A percentile compares a stretch with the other conserved stretches of the same genome.
Conservation (phyloP, 768 basidiomycete species). For the Cubamyces lactineus region DNA sequence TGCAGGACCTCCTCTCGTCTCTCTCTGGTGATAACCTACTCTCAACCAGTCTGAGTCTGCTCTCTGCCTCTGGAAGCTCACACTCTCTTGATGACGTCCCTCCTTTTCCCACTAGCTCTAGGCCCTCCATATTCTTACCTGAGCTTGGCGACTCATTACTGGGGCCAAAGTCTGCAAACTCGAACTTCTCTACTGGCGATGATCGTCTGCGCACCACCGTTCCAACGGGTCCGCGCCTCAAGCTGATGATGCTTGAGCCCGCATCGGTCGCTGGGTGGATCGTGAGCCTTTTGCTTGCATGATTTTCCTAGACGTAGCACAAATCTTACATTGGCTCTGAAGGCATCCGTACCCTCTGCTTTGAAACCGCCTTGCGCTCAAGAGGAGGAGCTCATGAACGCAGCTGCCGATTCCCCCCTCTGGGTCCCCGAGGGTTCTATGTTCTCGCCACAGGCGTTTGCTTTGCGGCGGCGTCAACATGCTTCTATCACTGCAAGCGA, state of each 20-base stretch:
- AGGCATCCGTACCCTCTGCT: conserved; percentile 34
- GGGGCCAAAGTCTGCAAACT: background rate
- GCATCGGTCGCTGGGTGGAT: conserved; percentile 40
- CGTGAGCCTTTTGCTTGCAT: conserved; percentile 30
- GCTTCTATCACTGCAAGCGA: background rate
- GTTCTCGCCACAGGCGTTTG: conserved; percentile 7
- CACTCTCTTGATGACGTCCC: conserved; percentile 33
- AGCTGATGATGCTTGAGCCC: conserved; percentile 38
- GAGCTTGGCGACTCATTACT: background rate
- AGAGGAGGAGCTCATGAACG: conserved; percentile 4
- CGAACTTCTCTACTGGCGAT: background rate
- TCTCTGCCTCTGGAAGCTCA: conserved; percentile 23
- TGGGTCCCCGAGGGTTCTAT: conserved; percentile 13
- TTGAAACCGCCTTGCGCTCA: background rate
- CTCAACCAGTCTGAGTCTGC: conserved; percentile 25
- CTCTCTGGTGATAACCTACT: conserved; percentile 27
- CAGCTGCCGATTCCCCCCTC: background rate
- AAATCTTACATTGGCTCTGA: conserved; percentile 3
- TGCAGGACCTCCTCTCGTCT: conserved; percentile 17
- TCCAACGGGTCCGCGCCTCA: conserved; percentile 43
- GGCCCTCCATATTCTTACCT: conserved; percentile 34
- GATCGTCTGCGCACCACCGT: conserved; percentile 28
- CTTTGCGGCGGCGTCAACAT: background rate
- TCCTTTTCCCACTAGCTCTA: conserved; percentile 36
- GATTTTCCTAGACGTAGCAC: background rate